These are phyloP conservation scores for Grosmannia clavigera DNA, from an alignment of 2,329 filamentous ascomycete species.

Conservation along the genomic window DNA sequence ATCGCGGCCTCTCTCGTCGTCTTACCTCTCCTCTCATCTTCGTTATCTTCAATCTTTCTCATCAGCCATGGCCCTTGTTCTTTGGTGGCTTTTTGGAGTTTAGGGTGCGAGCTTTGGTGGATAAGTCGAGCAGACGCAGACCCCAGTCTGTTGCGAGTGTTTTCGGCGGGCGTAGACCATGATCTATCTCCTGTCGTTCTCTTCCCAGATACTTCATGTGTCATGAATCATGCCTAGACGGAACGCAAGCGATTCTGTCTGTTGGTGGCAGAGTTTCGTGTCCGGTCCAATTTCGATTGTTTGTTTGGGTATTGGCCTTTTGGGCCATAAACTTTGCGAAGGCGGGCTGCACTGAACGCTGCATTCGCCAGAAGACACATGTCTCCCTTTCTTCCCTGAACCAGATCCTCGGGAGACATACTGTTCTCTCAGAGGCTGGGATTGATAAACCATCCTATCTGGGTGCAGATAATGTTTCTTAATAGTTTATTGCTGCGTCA, in stretches of 20 bases:
- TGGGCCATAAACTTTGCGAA: background rate
- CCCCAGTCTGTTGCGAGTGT: background rate
- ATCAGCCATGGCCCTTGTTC: background rate
- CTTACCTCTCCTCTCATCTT: background rate
- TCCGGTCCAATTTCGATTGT: background rate
- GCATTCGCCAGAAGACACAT: background rate
- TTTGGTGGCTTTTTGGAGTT: background rate
- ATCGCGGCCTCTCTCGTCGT: background rate
- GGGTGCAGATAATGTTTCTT: background rate
- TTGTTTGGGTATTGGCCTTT: background rate
- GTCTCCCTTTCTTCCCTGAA: background rate
- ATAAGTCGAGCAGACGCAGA: background rate
- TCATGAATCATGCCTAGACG: background rate
- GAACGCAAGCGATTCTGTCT: background rate
- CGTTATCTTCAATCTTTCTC: background rate
- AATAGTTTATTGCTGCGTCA: background rate
- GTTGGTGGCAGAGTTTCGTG: background rate
- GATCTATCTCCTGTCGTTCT: background rate
- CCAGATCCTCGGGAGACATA: background rate
- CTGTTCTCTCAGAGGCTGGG: background rate
- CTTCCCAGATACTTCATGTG: background rate
- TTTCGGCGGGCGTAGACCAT: background rate
- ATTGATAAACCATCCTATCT: background rate
- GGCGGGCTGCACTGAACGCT: background rate
- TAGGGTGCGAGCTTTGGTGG: background rate